These are phyloP conservation scores for Aspergillus homomorphus DNA, from an alignment of 495 filamentous ascomycete species.

Conservation along the genomic window DNA sequence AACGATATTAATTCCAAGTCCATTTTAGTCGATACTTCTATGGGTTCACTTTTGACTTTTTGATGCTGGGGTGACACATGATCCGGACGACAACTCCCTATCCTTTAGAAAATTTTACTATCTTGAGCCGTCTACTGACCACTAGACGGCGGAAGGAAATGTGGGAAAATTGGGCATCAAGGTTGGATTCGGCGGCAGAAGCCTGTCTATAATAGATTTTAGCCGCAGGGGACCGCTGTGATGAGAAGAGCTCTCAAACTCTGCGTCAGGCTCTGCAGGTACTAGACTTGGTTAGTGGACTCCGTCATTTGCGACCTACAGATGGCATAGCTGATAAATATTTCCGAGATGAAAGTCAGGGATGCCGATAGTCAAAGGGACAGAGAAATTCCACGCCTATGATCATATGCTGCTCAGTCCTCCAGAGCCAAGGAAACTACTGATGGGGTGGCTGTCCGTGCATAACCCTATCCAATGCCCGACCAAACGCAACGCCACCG, in stretches of 20 bases:
- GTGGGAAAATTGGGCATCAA: slow-evolving; percentile 22
- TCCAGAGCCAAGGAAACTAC: neutral
- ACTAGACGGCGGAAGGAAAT: slow-evolving; percentile 27
- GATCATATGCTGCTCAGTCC: neutral
- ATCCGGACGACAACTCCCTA: slow-evolving; percentile 35
- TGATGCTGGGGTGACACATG: slow-evolving; percentile 34
- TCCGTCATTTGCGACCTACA: slow-evolving; percentile 30
- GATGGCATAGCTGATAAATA: slow-evolving; percentile 30
- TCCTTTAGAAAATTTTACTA: slow-evolving; percentile 43
- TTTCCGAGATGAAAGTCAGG: neutral
- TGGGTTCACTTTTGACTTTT: slow-evolving; percentile 27
- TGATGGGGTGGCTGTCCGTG: neutral
- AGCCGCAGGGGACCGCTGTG: slow-evolving; percentile 22
- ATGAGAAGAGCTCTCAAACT: slow-evolving; percentile 22
- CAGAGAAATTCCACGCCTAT: no score
- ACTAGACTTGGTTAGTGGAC: slow-evolving; percentile 17
- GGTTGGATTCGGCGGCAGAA: neutral
- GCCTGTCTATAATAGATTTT: slow-evolving; percentile 29
- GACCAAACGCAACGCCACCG: neutral
- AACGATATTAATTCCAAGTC: slow-evolving; percentile 25
- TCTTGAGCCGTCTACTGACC: slow-evolving; percentile 31
- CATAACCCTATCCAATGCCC: slow-evolving; percentile 4
- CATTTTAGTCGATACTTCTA: slow-evolving; percentile 24
- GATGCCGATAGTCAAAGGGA: no score
- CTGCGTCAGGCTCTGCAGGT: slow-evolving; percentile 39